Conservation (phyloP, 441 rosid genomes). For the Flueggea neowawraea region DNA sequence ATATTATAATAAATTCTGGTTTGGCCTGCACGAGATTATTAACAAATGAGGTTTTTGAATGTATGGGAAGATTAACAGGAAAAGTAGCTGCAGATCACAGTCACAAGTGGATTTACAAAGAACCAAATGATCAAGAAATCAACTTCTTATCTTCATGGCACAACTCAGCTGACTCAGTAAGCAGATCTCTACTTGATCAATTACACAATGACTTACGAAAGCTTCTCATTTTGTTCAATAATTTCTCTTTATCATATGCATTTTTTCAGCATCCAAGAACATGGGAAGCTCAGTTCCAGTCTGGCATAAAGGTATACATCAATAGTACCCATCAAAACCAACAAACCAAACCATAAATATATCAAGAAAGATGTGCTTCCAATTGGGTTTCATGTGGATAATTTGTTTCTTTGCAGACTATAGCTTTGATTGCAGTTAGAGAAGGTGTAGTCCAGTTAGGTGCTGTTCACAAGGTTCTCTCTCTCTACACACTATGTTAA, state of each 20-base stretch:
- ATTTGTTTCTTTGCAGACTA: slow-evolving; percentile 56
- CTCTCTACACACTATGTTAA: slow-evolving; percentile 1
- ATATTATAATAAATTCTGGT: neutral
- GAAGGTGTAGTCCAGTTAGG: slow-evolving; percentile 99
- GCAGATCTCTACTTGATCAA: slow-evolving; percentile 13
- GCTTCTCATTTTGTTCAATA: neutral
- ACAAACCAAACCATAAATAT: neutral
- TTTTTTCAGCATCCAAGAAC: slow-evolving; percentile 81
- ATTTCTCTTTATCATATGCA: neutral
- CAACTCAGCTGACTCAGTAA: slow-evolving; percentile 90
- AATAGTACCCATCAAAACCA: neutral
- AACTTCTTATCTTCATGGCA: slow-evolving; percentile 97
- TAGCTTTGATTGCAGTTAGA: slow-evolving; percentile 89
- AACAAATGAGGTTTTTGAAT: neutral
- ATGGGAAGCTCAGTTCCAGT: slow-evolving; percentile 99
- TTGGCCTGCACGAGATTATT: neutral
- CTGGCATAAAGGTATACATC: slow-evolving; percentile 75
- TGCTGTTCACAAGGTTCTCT: slow-evolving; percentile 70
- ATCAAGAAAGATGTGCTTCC: neutral
- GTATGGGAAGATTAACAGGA: slow-evolving; percentile 71
- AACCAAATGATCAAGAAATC: slow-evolving; percentile 93
- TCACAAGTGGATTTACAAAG: slow-evolving; percentile 97
- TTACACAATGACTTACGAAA: neutral
- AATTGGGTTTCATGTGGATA: neutral
- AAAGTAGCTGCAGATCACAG: slow-evolving; percentile 96